A percentile compares a stretch with the other conserved stretches of the same genome.
Conservation (phyloP, 495 filamentous ascomycete species). For the Alectoria sarmentosa region DNA sequence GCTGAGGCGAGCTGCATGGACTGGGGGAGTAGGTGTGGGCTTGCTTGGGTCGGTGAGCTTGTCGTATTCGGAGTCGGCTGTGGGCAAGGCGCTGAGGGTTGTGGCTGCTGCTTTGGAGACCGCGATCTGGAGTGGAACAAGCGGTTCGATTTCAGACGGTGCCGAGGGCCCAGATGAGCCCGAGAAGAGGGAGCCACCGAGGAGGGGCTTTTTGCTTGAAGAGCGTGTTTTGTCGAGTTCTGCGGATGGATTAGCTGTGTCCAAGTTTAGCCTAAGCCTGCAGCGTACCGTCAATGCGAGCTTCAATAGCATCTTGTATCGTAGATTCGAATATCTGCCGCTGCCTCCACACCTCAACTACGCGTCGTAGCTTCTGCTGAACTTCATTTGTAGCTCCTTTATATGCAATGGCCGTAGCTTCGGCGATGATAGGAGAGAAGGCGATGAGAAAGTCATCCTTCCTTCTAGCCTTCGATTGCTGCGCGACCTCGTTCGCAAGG, state of each 20-base stretch:
- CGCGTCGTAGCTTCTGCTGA: conserved; percentile 77
- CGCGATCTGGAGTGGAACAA: conserved; percentile 64
- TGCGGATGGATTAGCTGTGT: conserved; percentile 27
- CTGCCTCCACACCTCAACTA: conserved; percentile 90
- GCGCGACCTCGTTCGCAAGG: conserved; percentile 92
- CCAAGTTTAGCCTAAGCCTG: conserved; percentile 8
- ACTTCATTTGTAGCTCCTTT: conserved; percentile 77
- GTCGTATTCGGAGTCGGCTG: conserved; percentile 71
- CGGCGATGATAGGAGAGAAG: conserved; percentile 83
- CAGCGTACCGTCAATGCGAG: conserved; percentile 62
- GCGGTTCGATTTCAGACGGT: conserved; percentile 68
- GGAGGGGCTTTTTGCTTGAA: conserved; percentile 53
- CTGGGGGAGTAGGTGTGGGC: conserved; percentile 65
- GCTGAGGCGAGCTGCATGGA: conserved; percentile 84
- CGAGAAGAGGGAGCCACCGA: conserved; percentile 68
- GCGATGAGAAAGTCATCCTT: conserved; percentile 90
- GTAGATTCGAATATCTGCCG: conserved; percentile 75
- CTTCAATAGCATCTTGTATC: conserved; percentile 71
- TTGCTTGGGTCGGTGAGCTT: conserved; percentile 66
- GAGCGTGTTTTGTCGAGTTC: conserved; percentile 75
- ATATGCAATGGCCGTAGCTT: conserved; percentile 77
- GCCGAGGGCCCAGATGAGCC: conserved; percentile 44
- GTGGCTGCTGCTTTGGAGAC: conserved; percentile 61
- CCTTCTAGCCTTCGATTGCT: conserved; percentile 84
- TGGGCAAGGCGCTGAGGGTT: conserved; percentile 53